phyloP scores from a whole-genome alignment of 768 basidiomycete genomes.

The Calvatia gigantea region DNA sequence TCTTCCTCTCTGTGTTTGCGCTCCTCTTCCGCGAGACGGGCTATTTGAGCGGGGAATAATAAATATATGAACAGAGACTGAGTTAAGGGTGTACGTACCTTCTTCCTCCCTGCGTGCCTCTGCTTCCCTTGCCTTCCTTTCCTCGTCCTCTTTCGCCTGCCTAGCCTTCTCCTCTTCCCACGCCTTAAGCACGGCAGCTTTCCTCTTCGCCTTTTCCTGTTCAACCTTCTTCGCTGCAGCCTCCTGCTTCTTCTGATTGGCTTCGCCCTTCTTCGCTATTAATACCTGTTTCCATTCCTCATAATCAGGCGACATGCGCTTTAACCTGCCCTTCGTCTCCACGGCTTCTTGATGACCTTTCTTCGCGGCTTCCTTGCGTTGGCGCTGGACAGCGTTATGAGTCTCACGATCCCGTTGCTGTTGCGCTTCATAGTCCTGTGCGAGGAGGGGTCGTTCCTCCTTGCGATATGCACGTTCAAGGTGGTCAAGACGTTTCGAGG shows the following conservation, averaged over 20 bases:
- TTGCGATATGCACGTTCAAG: conserved; percentile 92
- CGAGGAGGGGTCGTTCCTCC: conserved; percentile 84
- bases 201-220: conserved; percentile 79
- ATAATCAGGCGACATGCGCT: conserved; percentile 74
- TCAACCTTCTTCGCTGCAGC: conserved; percentile 67
- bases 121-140: conserved; percentile 46
- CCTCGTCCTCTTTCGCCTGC: conserved; percentile 53
- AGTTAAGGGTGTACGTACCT: conserved; percentile 42
- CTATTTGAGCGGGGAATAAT: conserved; percentile 25
- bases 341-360: conserved; percentile 63
- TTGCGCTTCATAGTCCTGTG: conserved; percentile 82
- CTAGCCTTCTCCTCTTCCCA: conserved; percentile 52
- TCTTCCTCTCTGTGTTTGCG: conserved; percentile 46
- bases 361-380: conserved; percentile 53
- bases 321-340: conserved; percentile 70
- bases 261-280: conserved; percentile 54
- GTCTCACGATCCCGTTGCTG: conserved; percentile 72
- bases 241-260: conserved; percentile 58
- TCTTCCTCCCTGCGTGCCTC: conserved; percentile 47
- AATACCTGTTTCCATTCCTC: conserved; percentile 47
- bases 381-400: conserved; percentile 58
- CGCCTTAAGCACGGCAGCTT: conserved; percentile 50
- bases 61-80: not conserved
- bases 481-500: conserved; percentile 90
- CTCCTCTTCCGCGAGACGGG: conserved; percentile 54